These are phyloP conservation scores for Russula lepida DNA, from an alignment of 768 basidiomycete species.

Conservation along the genomic window DNA sequence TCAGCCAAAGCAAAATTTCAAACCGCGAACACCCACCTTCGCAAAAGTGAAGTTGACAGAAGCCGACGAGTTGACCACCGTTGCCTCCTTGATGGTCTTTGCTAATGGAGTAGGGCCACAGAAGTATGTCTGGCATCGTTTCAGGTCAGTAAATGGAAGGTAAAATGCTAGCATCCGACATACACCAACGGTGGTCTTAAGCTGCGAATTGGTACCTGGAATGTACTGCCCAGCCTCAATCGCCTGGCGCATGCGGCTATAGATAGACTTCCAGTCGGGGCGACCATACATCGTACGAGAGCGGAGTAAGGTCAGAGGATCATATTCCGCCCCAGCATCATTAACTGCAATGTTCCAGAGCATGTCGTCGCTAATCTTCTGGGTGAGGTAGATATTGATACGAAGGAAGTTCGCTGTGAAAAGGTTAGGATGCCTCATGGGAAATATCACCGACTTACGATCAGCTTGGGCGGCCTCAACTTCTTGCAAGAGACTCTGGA, in stretches of 20 bases:
- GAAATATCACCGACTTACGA: conserved; percentile 45
- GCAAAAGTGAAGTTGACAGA: conserved; percentile 71
- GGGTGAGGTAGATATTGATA: conserved; percentile 86
- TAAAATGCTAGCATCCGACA: conserved; percentile 26
- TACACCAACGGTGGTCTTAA: conserved; percentile 80
- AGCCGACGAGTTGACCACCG: conserved; percentile 43
- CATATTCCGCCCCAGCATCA: conserved; percentile 76
- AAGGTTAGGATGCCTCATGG: neutral
- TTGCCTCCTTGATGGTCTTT: conserved; percentile 68
- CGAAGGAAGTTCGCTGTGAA: conserved; percentile 77
- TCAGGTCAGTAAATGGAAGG: neutral
- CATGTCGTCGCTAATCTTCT: conserved; percentile 80
- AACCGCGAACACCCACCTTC: conserved; percentile 45
- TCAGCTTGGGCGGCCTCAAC: conserved; percentile 85
- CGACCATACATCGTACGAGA: conserved; percentile 88
- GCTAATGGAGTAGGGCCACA: conserved; percentile 76
- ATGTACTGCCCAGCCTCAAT: conserved; percentile 81
- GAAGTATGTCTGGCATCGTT: conserved; percentile 61
- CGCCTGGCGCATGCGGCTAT: conserved; percentile 60
- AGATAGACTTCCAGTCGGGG: conserved; percentile 83
- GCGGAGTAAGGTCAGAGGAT: conserved; percentile 81
- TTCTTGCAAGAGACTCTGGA: conserved; percentile 81
- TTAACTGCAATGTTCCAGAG: conserved; percentile 89
- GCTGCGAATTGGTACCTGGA: conserved; percentile 65
- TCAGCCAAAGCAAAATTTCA: conserved; percentile 8